Evolutionary conservation across 2,329 filamentous ascomycete genomes (phyloP), one percentile per base, ranked within the genome.

Genomic region (Corynespora cassiicola): DNA sequence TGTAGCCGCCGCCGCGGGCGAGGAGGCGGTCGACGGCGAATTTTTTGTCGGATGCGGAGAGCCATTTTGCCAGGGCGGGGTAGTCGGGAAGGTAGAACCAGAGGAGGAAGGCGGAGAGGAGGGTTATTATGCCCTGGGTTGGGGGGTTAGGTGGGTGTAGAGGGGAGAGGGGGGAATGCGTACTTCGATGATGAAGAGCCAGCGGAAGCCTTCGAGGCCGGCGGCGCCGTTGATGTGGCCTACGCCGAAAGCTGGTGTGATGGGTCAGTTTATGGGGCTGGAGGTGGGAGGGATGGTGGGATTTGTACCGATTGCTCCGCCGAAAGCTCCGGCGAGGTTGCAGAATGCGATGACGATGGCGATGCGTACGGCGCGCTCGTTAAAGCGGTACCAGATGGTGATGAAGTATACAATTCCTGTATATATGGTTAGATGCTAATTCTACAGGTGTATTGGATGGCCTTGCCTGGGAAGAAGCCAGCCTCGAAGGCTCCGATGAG

Each of bases 361-460:
- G 56, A 86, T 76, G 5, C 81, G 79, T 56, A 80, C 76, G 2
- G 76, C 77, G 17, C 78, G 70, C 54, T 83, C 79, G 5, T 77
- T 73, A 9, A 73, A 70, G 15, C 76, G 75, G 52, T 81, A 82
- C 68, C 78, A 79, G 52, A 79, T 79, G 6, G 77, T 80, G n/a
- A 36, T 47, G 17, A 40, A 28, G 18, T 77, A 11, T 75, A 76
- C 52, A 79, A 79, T 3, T 71, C 75, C 36, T 44, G n/a, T n/a
- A n/a, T n/a, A n/a, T n/a, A n/a, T n/a, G n/a, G n/a, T n/a, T n/a
- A n/a, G n/a, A 16, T 9, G 6, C 10, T 10, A 17, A 6, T 7
- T 17, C 17, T 20, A 31, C 12, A n/a, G n/a, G n/a, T n/a, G n/a
- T 25, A 9, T 10, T 20, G 18, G 18, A 20, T 22, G 9, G 6